These are phyloP conservation scores for Serendipita indica DNA, from an alignment of 768 basidiomycete species.

Conservation along the genomic window DNA sequence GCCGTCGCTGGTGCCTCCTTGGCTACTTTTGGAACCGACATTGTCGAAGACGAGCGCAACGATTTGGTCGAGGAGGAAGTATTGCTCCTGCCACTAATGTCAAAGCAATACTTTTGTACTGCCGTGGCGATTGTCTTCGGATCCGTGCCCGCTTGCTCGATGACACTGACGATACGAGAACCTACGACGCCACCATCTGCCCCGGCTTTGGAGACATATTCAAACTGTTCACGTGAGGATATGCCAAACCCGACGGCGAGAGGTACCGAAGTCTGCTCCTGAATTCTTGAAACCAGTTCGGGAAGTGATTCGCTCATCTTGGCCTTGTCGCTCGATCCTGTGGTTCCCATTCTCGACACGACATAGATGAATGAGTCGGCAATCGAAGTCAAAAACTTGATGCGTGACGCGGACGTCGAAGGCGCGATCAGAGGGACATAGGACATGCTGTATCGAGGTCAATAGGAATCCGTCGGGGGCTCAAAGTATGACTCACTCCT, in stretches of 20 bases:
- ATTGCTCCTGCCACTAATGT: constrained; percentile 40
- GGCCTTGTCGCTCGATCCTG: constrained; percentile 69
- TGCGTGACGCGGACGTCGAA: constrained; percentile 73
- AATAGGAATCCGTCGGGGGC: background rate
- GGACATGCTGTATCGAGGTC: constrained; percentile 47
- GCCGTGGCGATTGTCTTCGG: constrained; percentile 29
- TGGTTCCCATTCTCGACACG: constrained; percentile 99
- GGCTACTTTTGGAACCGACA: constrained; percentile 22
- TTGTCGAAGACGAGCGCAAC: constrained; percentile 7
- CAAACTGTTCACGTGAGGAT: constrained; percentile 77
- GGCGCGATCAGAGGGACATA: constrained; percentile 94
- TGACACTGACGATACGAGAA: constrained; percentile 65
- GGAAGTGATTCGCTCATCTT: constrained; percentile 65
- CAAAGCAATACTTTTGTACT: constrained; percentile 60
- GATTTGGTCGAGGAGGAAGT: constrained; percentile 16
- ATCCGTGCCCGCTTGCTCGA: constrained; percentile 45
- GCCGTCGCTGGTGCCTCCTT: constrained; percentile 21
- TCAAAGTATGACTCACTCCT: constrained; percentile 41
- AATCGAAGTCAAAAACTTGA: constrained; percentile 81
- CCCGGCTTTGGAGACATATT: constrained; percentile 69
- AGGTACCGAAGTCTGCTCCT: constrained; percentile 61
- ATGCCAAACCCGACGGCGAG: constrained; percentile 97
- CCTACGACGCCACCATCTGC: constrained; percentile 94
- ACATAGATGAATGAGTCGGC: constrained; percentile 97
- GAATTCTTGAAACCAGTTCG: constrained; percentile 69